Conservation (phyloP, 176 grass and related monocot species). For the Puccinellia tenuiflora region DNA sequence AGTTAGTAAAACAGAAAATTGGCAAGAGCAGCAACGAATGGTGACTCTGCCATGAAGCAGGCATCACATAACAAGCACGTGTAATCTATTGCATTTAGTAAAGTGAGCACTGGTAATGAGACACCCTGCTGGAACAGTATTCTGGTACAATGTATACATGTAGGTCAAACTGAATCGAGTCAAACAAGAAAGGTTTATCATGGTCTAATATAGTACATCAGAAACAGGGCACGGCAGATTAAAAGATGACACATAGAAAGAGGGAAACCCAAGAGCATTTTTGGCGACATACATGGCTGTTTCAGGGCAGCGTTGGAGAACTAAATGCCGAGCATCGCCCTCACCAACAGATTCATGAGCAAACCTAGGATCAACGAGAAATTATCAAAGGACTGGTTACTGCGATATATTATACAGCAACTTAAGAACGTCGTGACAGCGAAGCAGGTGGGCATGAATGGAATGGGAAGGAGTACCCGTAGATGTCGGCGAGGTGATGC, state of each 20-base stretch:
- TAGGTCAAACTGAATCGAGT: not conserved
- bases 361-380: conserved; percentile 43
- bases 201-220: not conserved
- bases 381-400: not conserved
- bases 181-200: not conserved
- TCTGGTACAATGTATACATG: not conserved
- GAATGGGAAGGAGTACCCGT: conserved; percentile 37
- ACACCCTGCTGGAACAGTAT: not conserved
- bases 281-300: conserved; percentile 75
- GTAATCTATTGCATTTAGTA: not conserved
- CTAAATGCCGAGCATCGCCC: conserved; percentile 71
- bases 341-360: conserved; percentile 87
- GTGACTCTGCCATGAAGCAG: not conserved
- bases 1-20: not conserved
- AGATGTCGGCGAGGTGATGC: conserved; percentile 93
- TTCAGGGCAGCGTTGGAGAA: conserved; percentile 76
- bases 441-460: not conserved
- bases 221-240: not conserved
- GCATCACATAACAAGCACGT: not conserved
- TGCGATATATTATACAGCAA: not conserved
- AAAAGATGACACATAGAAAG: not conserved
- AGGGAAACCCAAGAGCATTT: not conserved
- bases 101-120: not conserved
- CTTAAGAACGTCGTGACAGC: not conserved
- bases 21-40: not conserved